Evolutionary conservation across 495 filamentous ascomycete genomes (phyloP).

Genomic region (Aspergillus biplanus): DNA sequence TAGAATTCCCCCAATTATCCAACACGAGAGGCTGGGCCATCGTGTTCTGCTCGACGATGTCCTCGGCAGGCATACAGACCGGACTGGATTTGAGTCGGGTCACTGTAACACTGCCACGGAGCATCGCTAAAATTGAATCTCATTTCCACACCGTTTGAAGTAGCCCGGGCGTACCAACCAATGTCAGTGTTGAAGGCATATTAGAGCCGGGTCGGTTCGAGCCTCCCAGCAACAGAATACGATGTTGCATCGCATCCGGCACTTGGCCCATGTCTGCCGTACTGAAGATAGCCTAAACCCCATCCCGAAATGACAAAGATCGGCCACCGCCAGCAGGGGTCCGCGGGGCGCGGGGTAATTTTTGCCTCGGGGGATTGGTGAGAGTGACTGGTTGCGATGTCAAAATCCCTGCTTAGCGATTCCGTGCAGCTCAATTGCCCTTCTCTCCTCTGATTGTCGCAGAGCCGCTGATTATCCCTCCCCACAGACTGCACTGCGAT

Average conservation of each 20-base stretch:
- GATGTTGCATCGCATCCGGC: constrained; percentile 9
- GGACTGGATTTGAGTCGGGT: neutral
- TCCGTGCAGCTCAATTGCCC: neutral
- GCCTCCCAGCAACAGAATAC: neutral
- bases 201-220: neutral
- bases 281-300: neutral
- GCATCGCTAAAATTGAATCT: too few species aligned
- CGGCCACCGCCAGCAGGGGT: neutral
- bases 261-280: neutral
- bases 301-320: neutral
- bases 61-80: neutral
- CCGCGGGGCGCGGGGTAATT: neutral
- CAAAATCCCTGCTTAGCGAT: neutral
- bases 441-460: neutral
- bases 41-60: neutral
- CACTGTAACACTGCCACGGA: neutral
- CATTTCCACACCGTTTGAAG: neutral
- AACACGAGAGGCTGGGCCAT: neutral
- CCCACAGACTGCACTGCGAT: neutral
- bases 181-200: neutral
- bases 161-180: neutral
- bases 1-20: neutral
- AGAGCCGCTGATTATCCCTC: neutral
- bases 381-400: neutral
- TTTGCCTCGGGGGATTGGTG: neutral